Base-by-base conservation (phyloP, 768 basidiomycete genomes). In the Boletellus ananas region DNA sequence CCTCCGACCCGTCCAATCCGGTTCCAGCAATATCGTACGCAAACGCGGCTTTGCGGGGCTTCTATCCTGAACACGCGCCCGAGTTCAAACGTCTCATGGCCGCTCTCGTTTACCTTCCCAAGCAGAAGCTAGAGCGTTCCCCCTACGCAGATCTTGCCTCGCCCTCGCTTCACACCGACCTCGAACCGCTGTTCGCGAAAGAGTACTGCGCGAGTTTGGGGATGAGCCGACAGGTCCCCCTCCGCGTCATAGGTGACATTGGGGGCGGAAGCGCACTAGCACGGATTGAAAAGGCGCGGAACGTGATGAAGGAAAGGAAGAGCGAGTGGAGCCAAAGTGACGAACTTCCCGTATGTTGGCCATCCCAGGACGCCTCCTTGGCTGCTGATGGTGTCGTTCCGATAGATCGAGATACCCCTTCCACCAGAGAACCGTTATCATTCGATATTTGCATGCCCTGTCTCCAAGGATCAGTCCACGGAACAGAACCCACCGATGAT, bases 401-500 rank as follows among this genome's bases (percentile, higher is more conserved):
- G 47, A 1, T 57, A 98, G 95, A 94, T 99, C 59, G 95, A 97
- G 72, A 90, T 98, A 55, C 90, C 90, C 1, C 65, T 98, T 11
- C 81, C 88, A 1, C 76, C 90, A 2, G 84, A 89, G 56, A 87
- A 94, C 61, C 79, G 93, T 25, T 98, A 94, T 69, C 96, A 99
- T 67, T 96, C 94, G 1, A 87, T 98, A 50, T 98, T 99, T 67
- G 85, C 93, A 41, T 99, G 96, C 68, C 91, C 96, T 0, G 96
- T 99, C 18, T 95, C 93, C 9, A 98, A 97, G 70, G 95, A 98
- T 61, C 95, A 96, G 70, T 85, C 93, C 20, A 94, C 90, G 4
- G 87, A 91, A 45, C 69, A 78, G 50, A 99, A 99, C 66, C 96
- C 94, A 9, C 95, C 96, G 0, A 96, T 96, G 92, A 94, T 97